Percentiles rank a stretch among this genome's conserved stretches.
Conservation (phyloP, 2,329 filamentous ascomycete species). For the Xylaria hypoxylon region DNA sequence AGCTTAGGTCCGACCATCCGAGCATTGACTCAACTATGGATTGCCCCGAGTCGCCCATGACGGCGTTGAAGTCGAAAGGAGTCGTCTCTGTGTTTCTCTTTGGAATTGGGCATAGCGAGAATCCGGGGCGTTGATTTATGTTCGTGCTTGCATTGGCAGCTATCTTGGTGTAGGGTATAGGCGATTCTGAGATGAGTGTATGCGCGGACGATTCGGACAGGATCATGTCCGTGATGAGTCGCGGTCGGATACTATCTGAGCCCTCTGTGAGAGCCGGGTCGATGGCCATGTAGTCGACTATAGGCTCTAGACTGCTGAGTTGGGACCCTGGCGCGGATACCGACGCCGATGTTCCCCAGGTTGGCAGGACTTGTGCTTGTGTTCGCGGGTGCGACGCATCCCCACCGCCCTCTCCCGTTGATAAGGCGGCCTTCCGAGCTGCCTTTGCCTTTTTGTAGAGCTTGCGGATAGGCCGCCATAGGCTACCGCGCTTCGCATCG, state of each 20-base stretch:
- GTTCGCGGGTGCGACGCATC: not conserved
- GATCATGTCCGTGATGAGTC: slow-evolving; percentile 32
- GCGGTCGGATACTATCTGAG: slow-evolving; percentile 2
- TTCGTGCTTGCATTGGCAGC: not conserved
- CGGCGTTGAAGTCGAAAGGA: slow-evolving; percentile 5
- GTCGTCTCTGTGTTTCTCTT: not conserved
- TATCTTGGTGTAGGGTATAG: slow-evolving; percentile 8
- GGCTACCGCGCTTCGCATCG: slow-evolving; percentile 60
- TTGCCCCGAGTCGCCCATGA: slow-evolving; percentile 6
- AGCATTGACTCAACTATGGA: slow-evolving; percentile 43
- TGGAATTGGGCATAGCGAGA: not conserved
- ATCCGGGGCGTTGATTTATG: not conserved
- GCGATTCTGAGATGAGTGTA: slow-evolving; percentile 14
- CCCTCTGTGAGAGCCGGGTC: slow-evolving; percentile 22
- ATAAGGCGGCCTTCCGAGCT: slow-evolving; percentile 52
- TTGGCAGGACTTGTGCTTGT: not conserved
- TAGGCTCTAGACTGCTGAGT: slow-evolving; percentile 17
- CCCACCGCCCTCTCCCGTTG: not conserved
- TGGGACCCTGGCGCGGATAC: slow-evolving; percentile 5
- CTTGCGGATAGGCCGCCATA: slow-evolving; percentile 67
- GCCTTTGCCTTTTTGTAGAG: slow-evolving; percentile 62
- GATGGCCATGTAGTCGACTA: slow-evolving; percentile 30
- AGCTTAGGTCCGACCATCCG: slow-evolving; percentile 44
- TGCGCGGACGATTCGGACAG: slow-evolving; percentile 28
- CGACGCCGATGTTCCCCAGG: slow-evolving; percentile 4